Evolutionary conservation across 306 rosid species (phyloP).

Genomic region (Castanospermum australe): DNA sequence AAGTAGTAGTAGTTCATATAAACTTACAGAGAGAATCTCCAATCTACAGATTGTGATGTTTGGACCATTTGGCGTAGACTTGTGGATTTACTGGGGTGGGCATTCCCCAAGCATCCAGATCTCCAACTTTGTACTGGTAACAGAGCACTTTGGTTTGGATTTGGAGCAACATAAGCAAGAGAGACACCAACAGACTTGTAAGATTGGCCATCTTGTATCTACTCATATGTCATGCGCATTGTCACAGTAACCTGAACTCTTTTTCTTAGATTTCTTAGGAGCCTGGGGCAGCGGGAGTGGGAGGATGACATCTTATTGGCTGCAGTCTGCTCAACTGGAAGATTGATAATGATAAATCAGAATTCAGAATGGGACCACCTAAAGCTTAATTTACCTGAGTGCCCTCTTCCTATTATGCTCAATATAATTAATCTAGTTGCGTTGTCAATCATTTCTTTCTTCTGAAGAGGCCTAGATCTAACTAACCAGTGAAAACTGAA

Average conservation of each 20-base stretch:
- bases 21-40: constrained; percentile 94
- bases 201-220: constrained; percentile 41
- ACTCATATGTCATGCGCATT: too few relatives aligned
- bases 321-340: not conserved
- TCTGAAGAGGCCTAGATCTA: not conserved
- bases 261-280: constrained; percentile 21
- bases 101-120: constrained; percentile 78
- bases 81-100: constrained; percentile 71
- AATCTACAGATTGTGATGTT: constrained; percentile 53
- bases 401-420: constrained; percentile 26
- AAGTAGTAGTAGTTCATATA: not conserved
- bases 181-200: constrained; percentile 27
- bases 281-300: not conserved
- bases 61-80: constrained; percentile 76
- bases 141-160: constrained; percentile 51
- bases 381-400: constrained; percentile 25
- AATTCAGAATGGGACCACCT: not conserved
- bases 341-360: not conserved
- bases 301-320: constrained; percentile 22
- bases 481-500: not conserved
- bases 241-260: not conserved
- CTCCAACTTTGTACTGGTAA: constrained; percentile 87
- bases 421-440: not conserved
- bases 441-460: not conserved
- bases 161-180: constrained; percentile 38